Conservation (phyloP, 2,329 filamentous ascomycete genomes). For the Raffaelea deltoideospora region DNA sequence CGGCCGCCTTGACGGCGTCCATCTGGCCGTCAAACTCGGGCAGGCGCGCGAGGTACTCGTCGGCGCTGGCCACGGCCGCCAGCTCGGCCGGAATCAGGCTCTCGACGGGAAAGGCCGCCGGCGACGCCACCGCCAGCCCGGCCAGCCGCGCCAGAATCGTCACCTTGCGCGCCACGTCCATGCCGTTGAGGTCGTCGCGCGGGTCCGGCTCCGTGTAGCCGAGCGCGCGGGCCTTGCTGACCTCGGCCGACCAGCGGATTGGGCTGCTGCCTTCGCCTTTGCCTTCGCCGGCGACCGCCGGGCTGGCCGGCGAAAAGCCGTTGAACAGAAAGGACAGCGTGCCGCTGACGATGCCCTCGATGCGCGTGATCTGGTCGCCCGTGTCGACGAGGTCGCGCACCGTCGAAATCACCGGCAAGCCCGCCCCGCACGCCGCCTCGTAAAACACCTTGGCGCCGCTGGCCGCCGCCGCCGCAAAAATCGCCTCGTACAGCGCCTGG, state of each 20-base stretch:
- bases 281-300: slow-evolving; percentile 56
- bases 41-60: slow-evolving; percentile 73
- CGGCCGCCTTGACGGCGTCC: slow-evolving; percentile 74
- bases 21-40: slow-evolving; percentile 78
- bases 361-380: slow-evolving; percentile 78
- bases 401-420: slow-evolving; percentile 84
- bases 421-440: slow-evolving; percentile 86
- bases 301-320: slow-evolving; percentile 69
- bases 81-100: slow-evolving; percentile 82
- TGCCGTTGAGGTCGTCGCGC: slow-evolving; percentile 70
- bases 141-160: slow-evolving; percentile 83
- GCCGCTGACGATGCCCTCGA: slow-evolving; percentile 94
- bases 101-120: slow-evolving; percentile 84
- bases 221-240: slow-evolving; percentile 79
- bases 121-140: slow-evolving; percentile 66
- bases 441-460: slow-evolving; percentile 79
- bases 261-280: too few species aligned
- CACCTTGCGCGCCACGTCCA: slow-evolving; percentile 88
- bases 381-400: slow-evolving; percentile 89
- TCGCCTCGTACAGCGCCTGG: slow-evolving; percentile 70
- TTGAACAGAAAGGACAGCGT: slow-evolving; percentile 99
- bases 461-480: slow-evolving; percentile 58
- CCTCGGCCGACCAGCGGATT: slow-evolving; percentile 86
- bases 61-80: slow-evolving; percentile 58
- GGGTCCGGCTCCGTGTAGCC: slow-evolving; percentile 88